Evolutionary conservation across 1,139 yeast genomes (phyloP).

Genomic region (Candida dubliniensis): DNA sequence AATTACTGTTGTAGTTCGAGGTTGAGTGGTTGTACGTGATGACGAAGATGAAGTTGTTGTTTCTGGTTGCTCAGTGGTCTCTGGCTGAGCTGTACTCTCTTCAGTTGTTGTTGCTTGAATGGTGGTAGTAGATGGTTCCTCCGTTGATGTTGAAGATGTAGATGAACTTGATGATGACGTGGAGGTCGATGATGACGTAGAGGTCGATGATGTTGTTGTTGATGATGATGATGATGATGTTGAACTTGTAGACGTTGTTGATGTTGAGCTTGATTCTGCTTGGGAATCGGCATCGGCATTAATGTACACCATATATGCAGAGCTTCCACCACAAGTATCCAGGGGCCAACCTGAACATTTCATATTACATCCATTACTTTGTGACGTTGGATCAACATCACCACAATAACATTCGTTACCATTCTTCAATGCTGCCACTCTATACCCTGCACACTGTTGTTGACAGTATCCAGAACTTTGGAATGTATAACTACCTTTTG

Average conservation of each 20-base stretch:
- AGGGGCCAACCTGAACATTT: constrained; percentile 57
- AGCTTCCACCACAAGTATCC: constrained; percentile 64
- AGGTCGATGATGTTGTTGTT: constrained; percentile 9
- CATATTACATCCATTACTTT: constrained; percentile 44
- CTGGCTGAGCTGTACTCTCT: constrained; percentile 1
- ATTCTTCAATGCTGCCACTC: constrained; percentile 52
- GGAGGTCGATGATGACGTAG: constrained; percentile 13
- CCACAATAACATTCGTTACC: constrained; percentile 69
- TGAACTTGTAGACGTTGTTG: constrained; percentile 13
- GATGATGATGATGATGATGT: constrained; percentile 10
- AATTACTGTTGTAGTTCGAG: constrained; percentile 15
- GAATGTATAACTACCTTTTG: constrained; percentile 37
- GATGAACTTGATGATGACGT: constrained; percentile 12
- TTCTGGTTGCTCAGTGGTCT: constrained; percentile 2
- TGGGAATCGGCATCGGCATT: constrained; percentile 29
- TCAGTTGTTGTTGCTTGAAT: constrained; percentile 15
- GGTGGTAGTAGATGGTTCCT: constrained; percentile 11
- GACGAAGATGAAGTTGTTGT: constrained; percentile 10
- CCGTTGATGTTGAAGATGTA: constrained; percentile 9
- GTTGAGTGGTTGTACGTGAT: constrained; percentile 7
- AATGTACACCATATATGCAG: constrained; percentile 48
- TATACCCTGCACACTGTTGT: constrained; percentile 41
- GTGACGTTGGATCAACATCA: constrained; percentile 36
- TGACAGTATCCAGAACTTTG: constrained; percentile 58
- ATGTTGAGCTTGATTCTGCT: constrained; percentile 14